phyloP scores from a whole-genome alignment of 2,329 filamentous ascomycete species.

The Parafenestella ontariensis region DNA sequence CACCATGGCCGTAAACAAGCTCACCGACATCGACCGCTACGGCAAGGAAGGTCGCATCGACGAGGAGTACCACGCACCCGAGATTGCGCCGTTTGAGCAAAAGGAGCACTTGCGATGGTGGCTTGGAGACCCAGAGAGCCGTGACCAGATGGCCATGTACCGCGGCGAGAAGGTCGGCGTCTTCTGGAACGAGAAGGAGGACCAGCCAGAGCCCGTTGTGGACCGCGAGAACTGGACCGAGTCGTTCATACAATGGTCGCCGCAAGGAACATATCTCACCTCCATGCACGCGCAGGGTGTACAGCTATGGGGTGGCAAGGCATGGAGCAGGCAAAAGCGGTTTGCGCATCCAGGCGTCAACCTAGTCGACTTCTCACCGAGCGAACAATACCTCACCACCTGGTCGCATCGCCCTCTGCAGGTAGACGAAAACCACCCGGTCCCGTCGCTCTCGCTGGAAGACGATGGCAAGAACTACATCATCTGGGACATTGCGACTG shows the following conservation, averaged over 20 bases:
- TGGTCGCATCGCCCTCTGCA: conserved; percentile 96
- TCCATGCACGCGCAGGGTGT: conserved; percentile 97
- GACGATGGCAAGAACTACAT: conserved; percentile 99
- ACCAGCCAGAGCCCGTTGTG: conserved; percentile 84
- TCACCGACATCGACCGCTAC: conserved; percentile 96
- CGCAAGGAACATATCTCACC: conserved; percentile 89
- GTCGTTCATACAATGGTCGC: conserved; percentile 97
- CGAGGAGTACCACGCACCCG: conserved; percentile 84
- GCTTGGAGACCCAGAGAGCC: conserved; percentile 84
- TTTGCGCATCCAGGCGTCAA: conserved; percentile 97
- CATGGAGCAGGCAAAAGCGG: conserved; percentile 88
- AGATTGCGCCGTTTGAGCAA: conserved; percentile 84
- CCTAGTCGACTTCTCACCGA: conserved; percentile 92
- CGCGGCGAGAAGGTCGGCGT: conserved; percentile 90
- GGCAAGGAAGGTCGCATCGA: conserved; percentile 92
- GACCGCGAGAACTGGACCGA: conserved; percentile 98
- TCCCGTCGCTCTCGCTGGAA: conserved; percentile 75
- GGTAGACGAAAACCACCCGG: conserved; percentile 86
- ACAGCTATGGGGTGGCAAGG: conserved; percentile 91
- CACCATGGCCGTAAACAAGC: conserved; percentile 93
- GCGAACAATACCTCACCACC: conserved; percentile 91
- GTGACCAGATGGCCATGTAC: conserved; percentile 96
- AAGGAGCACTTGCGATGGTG: conserved; percentile 96
- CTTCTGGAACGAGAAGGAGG: conserved; percentile 98
- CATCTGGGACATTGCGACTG: conserved; percentile 94